A percentile compares a stretch with the other conserved stretches of the same genome.
These are phyloP conservation scores for Arachnopeziza araneosa DNA, from an alignment of 2,329 filamentous ascomycete genomes.

Conservation along the genomic window DNA sequence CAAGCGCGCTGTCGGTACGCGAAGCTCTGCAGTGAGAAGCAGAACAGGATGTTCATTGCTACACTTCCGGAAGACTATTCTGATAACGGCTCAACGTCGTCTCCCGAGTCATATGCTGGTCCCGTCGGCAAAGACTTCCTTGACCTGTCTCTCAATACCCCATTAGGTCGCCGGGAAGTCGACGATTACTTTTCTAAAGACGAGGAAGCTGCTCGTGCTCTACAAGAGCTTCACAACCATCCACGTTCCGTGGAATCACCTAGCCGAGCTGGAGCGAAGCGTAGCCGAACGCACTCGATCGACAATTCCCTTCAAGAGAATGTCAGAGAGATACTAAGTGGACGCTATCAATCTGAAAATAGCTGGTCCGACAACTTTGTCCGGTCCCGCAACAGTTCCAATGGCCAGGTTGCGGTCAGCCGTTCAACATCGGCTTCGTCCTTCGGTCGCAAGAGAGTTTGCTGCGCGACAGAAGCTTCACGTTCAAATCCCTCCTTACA, in stretches of 20 bases:
- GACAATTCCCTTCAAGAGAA: slow-evolving; percentile 59
- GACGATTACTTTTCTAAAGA: slow-evolving; percentile 39
- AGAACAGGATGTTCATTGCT: slow-evolving; percentile 47
- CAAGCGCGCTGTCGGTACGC: slow-evolving; percentile 58
- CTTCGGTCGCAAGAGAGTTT: slow-evolving; percentile 55
- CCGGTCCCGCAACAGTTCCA: slow-evolving; percentile 31
- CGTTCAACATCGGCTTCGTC: slow-evolving; percentile 39
- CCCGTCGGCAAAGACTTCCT: slow-evolving; percentile 46
- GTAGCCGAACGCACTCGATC: slow-evolving; percentile 52
- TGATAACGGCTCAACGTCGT: slow-evolving; percentile 45
- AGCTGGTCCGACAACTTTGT: slow-evolving; percentile 25
- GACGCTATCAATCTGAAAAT: slow-evolving; percentile 22
- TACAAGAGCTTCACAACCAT: slow-evolving; percentile 57
- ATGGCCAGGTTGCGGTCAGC: slow-evolving; percentile 34
- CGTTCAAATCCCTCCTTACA: slow-evolving; percentile 43
- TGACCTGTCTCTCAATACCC: slow-evolving; percentile 44
- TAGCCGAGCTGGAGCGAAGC: slow-evolving; percentile 44
- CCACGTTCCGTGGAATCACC: slow-evolving; percentile 36
- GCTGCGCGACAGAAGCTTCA: slow-evolving; percentile 56
- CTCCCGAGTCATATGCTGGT: slow-evolving; percentile 52
- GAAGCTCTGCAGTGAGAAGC: slow-evolving; percentile 53
- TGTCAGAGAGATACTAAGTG: slow-evolving; percentile 56
- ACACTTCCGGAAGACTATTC: slow-evolving; percentile 54
- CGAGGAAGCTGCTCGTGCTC: slow-evolving; percentile 50
- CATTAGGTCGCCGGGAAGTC: slow-evolving; percentile 40